These are phyloP conservation scores for Recurvomyces mirabilis DNA, from an alignment of 495 filamentous ascomycete genomes.

Conservation along the genomic window DNA sequence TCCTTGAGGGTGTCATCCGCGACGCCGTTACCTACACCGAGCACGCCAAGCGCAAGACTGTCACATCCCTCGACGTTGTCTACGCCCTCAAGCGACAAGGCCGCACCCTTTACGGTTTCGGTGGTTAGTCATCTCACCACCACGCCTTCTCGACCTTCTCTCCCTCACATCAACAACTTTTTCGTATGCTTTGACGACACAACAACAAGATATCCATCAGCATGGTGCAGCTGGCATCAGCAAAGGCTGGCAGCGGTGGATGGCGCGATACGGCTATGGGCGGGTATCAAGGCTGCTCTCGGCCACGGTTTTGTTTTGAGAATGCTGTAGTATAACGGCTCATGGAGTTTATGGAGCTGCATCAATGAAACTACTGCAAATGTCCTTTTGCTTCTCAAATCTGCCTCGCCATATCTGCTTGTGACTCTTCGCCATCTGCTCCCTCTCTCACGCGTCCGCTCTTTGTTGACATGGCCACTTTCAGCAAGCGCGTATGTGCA, in stretches of 20 bases:
- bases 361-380: slow-evolving; percentile 17
- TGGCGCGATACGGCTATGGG: slow-evolving; percentile 8
- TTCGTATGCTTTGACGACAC: slow-evolving; percentile 19
- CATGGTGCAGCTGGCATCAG: slow-evolving; percentile 12
- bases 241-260: slow-evolving; percentile 14
- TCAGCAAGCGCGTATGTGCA: slow-evolving; percentile 1
- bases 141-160: slow-evolving; percentile 3
- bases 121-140: slow-evolving; percentile 56
- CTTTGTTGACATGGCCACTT: neutral
- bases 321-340: slow-evolving; percentile 21
- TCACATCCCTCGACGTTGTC: slow-evolving; percentile 92
- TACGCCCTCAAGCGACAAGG: slow-evolving; percentile 97
- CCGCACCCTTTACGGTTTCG: slow-evolving; percentile 77
- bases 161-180: slow-evolving; percentile 7
- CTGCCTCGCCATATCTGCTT: too few relatives aligned
- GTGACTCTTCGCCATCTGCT: too few relatives aligned
- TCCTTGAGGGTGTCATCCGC: slow-evolving; percentile 98
- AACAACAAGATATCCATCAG: slow-evolving; percentile 18
- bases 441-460: neutral
- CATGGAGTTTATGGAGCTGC: slow-evolving; percentile 20
- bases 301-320: slow-evolving; percentile 10
- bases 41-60: slow-evolving; percentile 98
- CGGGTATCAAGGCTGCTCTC: slow-evolving; percentile 15
- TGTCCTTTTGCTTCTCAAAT: too few relatives aligned
- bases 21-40: slow-evolving; percentile 70